These are phyloP conservation scores for Aureobasidium sp. DNA, from an alignment of 2,329 filamentous ascomycete genomes.

Conservation along the genomic window DNA sequence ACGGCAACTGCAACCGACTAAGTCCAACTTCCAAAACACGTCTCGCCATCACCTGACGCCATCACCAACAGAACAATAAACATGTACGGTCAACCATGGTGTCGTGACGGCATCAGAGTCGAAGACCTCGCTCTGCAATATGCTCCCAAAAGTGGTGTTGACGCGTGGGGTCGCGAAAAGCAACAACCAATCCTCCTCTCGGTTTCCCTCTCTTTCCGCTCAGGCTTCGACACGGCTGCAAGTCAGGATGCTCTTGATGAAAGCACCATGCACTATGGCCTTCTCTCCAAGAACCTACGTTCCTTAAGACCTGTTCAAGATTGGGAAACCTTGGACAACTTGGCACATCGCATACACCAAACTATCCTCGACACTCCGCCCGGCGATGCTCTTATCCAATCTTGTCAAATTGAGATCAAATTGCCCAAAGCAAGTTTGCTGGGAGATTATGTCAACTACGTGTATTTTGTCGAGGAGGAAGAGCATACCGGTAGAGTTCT, in stretches of 20 bases:
- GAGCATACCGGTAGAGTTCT: slow-evolving; percentile 30
- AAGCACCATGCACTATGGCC: slow-evolving; percentile 73
- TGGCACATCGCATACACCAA: slow-evolving; percentile 13
- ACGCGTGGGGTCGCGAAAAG: slow-evolving; percentile 62
- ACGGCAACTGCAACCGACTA: not conserved
- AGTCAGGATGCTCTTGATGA: slow-evolving; percentile 52
- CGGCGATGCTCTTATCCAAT: slow-evolving; percentile 7
- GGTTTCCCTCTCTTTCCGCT: slow-evolving; percentile 50
- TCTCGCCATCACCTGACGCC: not conserved
- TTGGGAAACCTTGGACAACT: slow-evolving; percentile 14
- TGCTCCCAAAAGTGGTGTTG: slow-evolving; percentile 47
- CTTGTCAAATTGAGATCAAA: slow-evolving; percentile 31
- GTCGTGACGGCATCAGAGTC: slow-evolving; percentile 45
- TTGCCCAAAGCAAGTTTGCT: slow-evolving; percentile 64
- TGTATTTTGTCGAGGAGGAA: slow-evolving; percentile 26
- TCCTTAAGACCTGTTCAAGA: not conserved
- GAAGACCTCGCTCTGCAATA: slow-evolving; percentile 52
- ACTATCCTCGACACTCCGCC: slow-evolving; percentile 14
- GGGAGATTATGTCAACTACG: slow-evolving; percentile 53
- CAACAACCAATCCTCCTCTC: slow-evolving; percentile 58
- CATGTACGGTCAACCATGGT: slow-evolving; percentile 16
- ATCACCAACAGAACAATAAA: not conserved
- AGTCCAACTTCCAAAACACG: not conserved
- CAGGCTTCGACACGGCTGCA: slow-evolving; percentile 52
- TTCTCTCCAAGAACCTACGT: slow-evolving; percentile 57